phyloP scores from a whole-genome alignment of 73 alveolate species.

The Paramecium octaurelia region DNA sequence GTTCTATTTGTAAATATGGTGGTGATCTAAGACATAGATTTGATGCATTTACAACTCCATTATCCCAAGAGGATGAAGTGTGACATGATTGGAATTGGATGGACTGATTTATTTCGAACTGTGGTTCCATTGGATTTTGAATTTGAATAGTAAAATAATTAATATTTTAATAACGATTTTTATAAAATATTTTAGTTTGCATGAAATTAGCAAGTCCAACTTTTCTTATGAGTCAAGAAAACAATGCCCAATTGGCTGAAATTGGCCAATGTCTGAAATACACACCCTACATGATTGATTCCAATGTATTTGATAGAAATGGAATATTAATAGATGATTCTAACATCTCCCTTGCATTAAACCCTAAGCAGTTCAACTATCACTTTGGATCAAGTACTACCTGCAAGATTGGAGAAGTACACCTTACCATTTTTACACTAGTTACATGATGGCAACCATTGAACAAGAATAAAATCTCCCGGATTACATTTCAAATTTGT shows the following conservation, averaged over 20 bases:
- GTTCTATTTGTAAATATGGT: neutral
- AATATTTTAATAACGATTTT: neutral
- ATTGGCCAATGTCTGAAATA: neutral
- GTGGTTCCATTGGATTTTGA: neutral
- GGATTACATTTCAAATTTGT: neutral
- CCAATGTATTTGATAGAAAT: neutral
- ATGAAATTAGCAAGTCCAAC: neutral
- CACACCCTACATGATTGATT: neutral
- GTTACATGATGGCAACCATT: neutral
- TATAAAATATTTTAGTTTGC: neutral
- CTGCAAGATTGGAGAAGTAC: neutral
- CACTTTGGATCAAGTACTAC: neutral
- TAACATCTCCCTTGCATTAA: neutral
- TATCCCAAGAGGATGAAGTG: neutral
- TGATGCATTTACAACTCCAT: neutral
- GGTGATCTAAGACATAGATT: neutral
- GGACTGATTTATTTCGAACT: neutral
- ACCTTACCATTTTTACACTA: neutral
- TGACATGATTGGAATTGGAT: neutral
- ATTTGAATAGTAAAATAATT: neutral
- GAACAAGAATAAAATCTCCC: neutral
- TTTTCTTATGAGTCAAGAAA: neutral
- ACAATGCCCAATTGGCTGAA: neutral
- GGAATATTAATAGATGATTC: neutral
- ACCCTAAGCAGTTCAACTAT: neutral